Evolutionary conservation across 805 yeast species (phyloP), one percentile per base, ranked within the genome.

Genomic region (Candida vartiovaarae): DNA sequence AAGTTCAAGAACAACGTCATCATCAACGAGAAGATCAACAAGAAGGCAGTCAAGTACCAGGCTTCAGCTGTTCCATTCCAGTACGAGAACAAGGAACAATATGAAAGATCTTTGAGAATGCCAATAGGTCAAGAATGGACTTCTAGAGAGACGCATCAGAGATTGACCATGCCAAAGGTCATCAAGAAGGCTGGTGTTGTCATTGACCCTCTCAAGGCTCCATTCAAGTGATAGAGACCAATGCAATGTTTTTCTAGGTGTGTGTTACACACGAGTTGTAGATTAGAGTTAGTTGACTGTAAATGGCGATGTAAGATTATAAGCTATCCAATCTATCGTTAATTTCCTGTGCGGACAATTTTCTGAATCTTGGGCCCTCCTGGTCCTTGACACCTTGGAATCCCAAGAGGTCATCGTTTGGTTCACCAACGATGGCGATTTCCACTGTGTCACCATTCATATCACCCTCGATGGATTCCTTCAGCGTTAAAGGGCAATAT

Each of bases 111-210:
- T 5, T 70, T 93, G 57, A 77, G 95, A 60, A 83, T 88, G 88
- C 97, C 98, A n/a, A 70, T 93, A 48, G 98, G 98, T 26, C 95
- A 86, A 63, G 96, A 93, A 65, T 93, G 98, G 98, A 81, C 91
- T 7, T 78, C 95, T 6, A 80, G 87, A 59, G 83, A 80, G 43
- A 80, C 95, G 4, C 93, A 85, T 68, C 95, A 89, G 68, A 79
- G 79, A 60, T 69, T 87, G 53, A 87, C 93, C 40, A 89, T 85
- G 79, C 98, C 99, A 35, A 75, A 85, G 56, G 82, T 93, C 34
- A 72, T 86, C 48, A 82, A 86, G 39, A 90, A 88, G 64, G 86
- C 86, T 51, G 96, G 98, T 56, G 74, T 77, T 47, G 89, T 90
- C 39, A 86, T 93, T 53, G 95, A 89, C 64, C 99, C 99, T 20